Evolutionary conservation across 2,329 filamentous ascomycete species (phyloP), one percentile per base, ranked within the genome.

Genomic region (Ceratocystiopsis sp.): DNA sequence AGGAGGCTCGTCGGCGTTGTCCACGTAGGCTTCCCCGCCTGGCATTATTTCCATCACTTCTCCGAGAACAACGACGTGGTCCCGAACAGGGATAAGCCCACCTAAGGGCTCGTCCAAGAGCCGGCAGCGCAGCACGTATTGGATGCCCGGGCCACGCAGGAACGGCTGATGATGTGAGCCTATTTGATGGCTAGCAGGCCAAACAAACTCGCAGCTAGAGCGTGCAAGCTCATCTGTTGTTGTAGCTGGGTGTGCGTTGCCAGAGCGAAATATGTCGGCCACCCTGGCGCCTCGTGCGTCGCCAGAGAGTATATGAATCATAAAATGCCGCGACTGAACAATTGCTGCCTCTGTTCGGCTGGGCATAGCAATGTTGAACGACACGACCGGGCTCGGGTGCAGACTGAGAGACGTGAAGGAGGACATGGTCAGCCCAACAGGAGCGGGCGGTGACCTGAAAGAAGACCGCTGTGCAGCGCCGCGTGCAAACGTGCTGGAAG

Each of bases 371-470:
- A 76, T 62, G 57, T 76, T 76, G 61, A 77, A 75, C 0, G 65
- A 67, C 8, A 77, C 57, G 12, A 70, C 58, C 1, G 71, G 71
- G 21, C 57, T 61, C 0, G 71, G 71, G n/a, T 53, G 50, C 16
- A 75, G 60, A 15, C 68, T 64, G 21, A 77, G 57, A 0, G 70
- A 73, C 3, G 71, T 71, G 48, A 77, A 67, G 2, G 71, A 75
- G 8, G 73, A 75, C 61, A 75, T 71, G 32, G 73, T 75, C 65
- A 76, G 71, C 40, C 65, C 72, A 32, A 50, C 45, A 66, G 62
- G 7, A 54, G 65, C 53, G 36, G 52, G 25, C 9, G 10, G 25
- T 2, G 25, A 9, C 25, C 25, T 10, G 6, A 11, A 8, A 8
- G 25, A 8, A 29, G 6, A 11, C 10, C 25, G 25, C 25, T 29